Evolutionary conservation across 2,329 filamentous ascomycete genomes (phyloP), one percentile per base, ranked within the genome.

Genomic region (Fusarium vanettenii): DNA sequence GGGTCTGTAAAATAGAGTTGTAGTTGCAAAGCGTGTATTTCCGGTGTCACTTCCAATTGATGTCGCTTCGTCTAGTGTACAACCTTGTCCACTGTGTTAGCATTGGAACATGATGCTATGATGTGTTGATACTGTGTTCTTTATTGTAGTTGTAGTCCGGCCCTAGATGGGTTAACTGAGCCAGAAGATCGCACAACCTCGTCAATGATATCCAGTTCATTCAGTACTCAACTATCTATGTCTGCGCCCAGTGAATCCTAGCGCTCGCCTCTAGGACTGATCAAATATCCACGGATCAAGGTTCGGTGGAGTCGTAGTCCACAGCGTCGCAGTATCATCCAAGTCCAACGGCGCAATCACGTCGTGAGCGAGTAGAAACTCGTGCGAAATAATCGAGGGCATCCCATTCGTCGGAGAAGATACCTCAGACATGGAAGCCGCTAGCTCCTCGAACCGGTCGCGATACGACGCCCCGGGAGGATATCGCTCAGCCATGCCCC

Each of bases 401-500:
- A 60, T 3, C 0, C 27, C 59, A 2, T 37, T 33, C 0, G 69
- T 11, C 8, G 70, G 4, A 9, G 71, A 61, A 11, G 60, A 66
- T 4, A 71, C 8, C 7, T 74, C 66, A 10, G 57, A 63, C 5
- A 77, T 66, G 0, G 75, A 67, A 1, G 64, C 43, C 10, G 57
- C 62, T 18, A 80, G 27, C 20, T 63, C 71, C 2, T 80, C 79
- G 41, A 80, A 80, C 0, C 70, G 60, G 22, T 80, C 79, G 8
- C 79, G 73, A 29, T 80, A 80, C 6, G 67, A 72, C 20, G 66
- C 48, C 2, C 78, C 79, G 0, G 69, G 61, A 2, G 76, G 77
- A 35, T 79, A 80, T 14, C 78, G 66, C 59, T 80, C 79, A 5
- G 77, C 79, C 79, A 81, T 80, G 0, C 71, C 79, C 79, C 79